Evolutionary conservation across 2,329 filamentous ascomycete species (phyloP).

Genomic region (Stemphylium lycopersici): DNA sequence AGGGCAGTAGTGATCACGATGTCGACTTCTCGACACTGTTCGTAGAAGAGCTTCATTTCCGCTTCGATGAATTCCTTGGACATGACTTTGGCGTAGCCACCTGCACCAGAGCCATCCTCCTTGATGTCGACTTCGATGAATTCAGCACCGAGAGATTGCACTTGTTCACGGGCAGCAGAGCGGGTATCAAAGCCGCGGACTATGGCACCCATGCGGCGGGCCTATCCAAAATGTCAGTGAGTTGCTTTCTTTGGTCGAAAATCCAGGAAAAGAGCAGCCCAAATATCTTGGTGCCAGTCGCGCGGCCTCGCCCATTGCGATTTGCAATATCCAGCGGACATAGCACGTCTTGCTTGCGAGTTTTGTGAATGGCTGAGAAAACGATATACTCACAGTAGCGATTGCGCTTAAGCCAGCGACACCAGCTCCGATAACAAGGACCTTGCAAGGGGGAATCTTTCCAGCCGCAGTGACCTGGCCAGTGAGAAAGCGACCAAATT

Average conservation of each 20-base stretch:
- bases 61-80: conserved; percentile 91
- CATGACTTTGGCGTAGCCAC: conserved; percentile 93
- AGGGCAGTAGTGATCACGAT: conserved; percentile 93
- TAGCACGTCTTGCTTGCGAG: too few species aligned
- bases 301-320: background rate
- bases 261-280: too few species aligned
- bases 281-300: too few species aligned
- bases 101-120: conserved; percentile 82
- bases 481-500: conserved; percentile 85
- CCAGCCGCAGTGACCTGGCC: conserved; percentile 90
- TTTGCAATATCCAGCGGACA: too few species aligned
- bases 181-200: conserved; percentile 92
- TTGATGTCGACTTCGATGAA: conserved; percentile 86
- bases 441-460: conserved; percentile 87
- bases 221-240: conserved; percentile 48
- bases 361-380: too few species aligned
- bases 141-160: conserved; percentile 87
- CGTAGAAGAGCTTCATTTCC: conserved; percentile 90
- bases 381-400: conserved; percentile 64
- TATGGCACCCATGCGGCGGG: conserved; percentile 84
- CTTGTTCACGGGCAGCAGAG: conserved; percentile 84
- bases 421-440: conserved; percentile 87
- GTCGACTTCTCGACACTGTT: conserved; percentile 85
- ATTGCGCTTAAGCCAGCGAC: conserved; percentile 90
- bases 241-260: too few species aligned